Conservation (phyloP, 208 protist species). For the Leishmania amazonensis region DNA sequence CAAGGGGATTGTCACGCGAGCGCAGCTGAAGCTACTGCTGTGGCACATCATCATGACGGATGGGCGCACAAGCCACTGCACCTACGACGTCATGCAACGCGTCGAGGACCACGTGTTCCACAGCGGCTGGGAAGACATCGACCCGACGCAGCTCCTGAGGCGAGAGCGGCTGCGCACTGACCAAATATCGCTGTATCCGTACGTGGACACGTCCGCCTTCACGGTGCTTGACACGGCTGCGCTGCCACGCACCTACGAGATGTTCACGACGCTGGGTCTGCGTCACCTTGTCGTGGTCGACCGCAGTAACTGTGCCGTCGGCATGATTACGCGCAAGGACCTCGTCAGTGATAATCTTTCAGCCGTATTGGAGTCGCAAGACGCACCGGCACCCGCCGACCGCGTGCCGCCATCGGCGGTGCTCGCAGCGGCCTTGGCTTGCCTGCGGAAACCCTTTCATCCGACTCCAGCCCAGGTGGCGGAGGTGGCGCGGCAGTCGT, state of each 20-base stretch:
- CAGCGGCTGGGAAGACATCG: conserved; percentile 19
- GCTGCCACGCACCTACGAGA: conserved; percentile 47
- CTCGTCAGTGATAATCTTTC: conserved; percentile 42
- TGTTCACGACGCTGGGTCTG: conserved; percentile 57
- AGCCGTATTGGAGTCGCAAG: conserved; percentile 1
- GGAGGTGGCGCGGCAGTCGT: conserved; percentile 20
- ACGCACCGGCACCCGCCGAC: background rate
- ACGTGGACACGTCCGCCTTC: conserved; percentile 60
- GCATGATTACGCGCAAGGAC: conserved; percentile 65
- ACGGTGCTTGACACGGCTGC: conserved; percentile 49
- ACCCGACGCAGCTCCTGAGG: conserved; percentile 17
- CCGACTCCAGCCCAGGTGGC: conserved; percentile 24
- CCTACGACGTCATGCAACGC: conserved; percentile 37
- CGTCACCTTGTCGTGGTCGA: conserved; percentile 56
- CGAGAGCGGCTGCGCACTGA: background rate
- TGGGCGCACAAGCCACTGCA: conserved; percentile 28
- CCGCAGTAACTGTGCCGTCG: conserved; percentile 38
- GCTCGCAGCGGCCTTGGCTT: conserved; percentile 7
- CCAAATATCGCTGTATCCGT: conserved; percentile 47
- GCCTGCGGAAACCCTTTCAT: conserved; percentile 24
- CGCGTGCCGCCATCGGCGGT: background rate
- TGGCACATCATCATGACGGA: conserved; percentile 51
- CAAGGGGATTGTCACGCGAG: conserved; percentile 50
- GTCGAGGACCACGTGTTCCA: conserved; percentile 37
- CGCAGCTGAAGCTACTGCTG: conserved; percentile 48